Percentiles rank a stretch among this genome's conserved stretches.
These are phyloP conservation scores for Rhazya stricta DNA, from an alignment of 257 asterid species.

Conservation along the genomic window DNA sequence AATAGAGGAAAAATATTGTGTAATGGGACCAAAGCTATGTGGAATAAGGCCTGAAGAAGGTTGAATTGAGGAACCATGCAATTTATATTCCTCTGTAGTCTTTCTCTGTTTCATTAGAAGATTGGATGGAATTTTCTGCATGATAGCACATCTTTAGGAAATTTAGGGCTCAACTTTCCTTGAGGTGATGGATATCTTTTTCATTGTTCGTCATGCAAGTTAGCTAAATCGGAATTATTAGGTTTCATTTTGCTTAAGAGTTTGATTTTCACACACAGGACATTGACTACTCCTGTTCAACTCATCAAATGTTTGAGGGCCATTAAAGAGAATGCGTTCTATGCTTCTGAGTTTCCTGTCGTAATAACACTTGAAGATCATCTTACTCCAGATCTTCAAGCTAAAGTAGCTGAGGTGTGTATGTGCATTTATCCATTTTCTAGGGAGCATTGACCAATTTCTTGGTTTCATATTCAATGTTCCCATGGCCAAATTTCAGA, in stretches of 20 bases:
- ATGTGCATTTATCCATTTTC: constrained; percentile 1
- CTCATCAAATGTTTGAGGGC: constrained; percentile 75
- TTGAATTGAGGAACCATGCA: background rate
- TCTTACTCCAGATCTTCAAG: constrained; percentile 67
- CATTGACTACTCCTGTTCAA: constrained; percentile 65
- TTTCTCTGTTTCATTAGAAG: background rate
- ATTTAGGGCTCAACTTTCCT: background rate
- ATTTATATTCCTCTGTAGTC: background rate
- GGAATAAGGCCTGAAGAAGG: background rate
- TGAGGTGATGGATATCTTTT: background rate
- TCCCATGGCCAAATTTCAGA: constrained; percentile 38
- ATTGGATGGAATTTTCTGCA: background rate
- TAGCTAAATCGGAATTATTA: background rate
- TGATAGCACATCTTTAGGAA: background rate
- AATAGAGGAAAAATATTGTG: background rate
- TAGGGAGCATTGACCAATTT: background rate
- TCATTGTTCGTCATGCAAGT: background rate
- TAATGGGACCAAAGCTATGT: background rate
- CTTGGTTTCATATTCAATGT: constrained; percentile 10
- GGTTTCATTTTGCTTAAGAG: constrained; percentile 5
- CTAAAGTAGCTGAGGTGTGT: constrained; percentile 65
- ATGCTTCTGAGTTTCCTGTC: constrained; percentile 65
- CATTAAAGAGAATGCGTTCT: constrained; percentile 64
- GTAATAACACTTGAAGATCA: constrained; percentile 79
- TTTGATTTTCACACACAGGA: constrained; percentile 34